Evolutionary conservation across 768 basidiomycete genomes (phyloP).

Genomic region (Suillus luteus): DNA sequence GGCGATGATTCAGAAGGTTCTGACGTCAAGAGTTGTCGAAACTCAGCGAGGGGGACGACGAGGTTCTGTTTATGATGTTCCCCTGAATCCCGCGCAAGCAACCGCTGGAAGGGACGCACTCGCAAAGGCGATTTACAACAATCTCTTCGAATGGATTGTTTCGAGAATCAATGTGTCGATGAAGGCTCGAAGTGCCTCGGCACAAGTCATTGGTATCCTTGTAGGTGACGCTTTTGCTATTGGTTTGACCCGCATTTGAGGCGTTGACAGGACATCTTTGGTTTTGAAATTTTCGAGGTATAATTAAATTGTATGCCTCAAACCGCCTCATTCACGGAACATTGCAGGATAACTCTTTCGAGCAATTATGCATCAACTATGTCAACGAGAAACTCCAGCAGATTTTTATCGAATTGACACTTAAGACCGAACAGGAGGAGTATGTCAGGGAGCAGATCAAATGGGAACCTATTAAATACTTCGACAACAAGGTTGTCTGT

Average conservation of each 20-base stretch:
- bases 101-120: constrained; percentile 87
- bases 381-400: constrained; percentile 99
- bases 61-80: constrained; percentile 97
- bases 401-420: constrained; percentile 97
- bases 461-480: constrained; percentile 99
- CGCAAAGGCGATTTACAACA: constrained; percentile 96
- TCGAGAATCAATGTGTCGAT: constrained; percentile 94
- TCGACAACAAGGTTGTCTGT: constrained; percentile 98
- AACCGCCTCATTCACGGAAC: constrained; percentile 6
- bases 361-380: constrained; percentile 99
- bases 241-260: constrained; percentile 5
- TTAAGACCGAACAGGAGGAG: constrained; percentile 99
- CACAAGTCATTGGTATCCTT: constrained; percentile 91
- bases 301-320: constrained; percentile 13
- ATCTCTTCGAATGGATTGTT: constrained; percentile 99
- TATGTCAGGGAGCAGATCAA: constrained; percentile 98
- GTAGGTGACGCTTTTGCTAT: constrained; percentile 41
- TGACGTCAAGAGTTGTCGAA: constrained; percentile 86
- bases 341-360: constrained; percentile 86
- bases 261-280: constrained; percentile 83
- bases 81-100: constrained; percentile 91
- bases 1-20: constrained; percentile 78
- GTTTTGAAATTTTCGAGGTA: constrained; percentile 98
- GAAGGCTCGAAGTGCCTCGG: constrained; percentile 75
- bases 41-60: constrained; percentile 90